Evolutionary conservation across 1,139 yeast species (phyloP), one percentile per base, ranked within the genome.

Genomic region (Candida tetrigidarum): DNA sequence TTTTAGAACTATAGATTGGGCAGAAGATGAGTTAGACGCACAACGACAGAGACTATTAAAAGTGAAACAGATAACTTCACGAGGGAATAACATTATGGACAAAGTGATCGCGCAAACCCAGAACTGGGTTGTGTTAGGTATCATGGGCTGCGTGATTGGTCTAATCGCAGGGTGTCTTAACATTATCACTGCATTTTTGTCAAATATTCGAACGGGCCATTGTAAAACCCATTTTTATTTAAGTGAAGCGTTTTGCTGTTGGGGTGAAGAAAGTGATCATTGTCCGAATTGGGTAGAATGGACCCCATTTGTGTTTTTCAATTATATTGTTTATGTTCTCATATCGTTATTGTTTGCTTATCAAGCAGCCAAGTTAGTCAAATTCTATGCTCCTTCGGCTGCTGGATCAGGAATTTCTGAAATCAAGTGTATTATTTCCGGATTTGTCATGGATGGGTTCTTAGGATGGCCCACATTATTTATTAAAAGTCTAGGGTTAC

Each of bases 401-500:
- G 96, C 99, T 0, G 99, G 99, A 0, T 88, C 96, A 2, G 99
- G 99, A 0, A 95, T 95, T 40, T 86, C 97, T 4, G 99, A 95
- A 62, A 93, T 95, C 63, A 95, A 95, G 64, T 88, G 96, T 61
- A 91, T 95, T 52, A 91, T 93, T 2, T 86, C 96, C 0, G 99
- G 99, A 0, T 95, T 92, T 61, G 82, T 80, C 18, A 78, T 88
- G 74, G 79, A 81, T 28, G 91, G 89, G 4, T 95, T 92, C 56
- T 73, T 93, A 44, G 88, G 86, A 16, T 76, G 84, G 66, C 72
- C 79, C 62, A 91, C 97, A 0, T 69, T 93, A 25, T 56, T 81
- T 1, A 82, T 91, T 45, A 95, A 95, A 56, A 79, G 91, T 44
- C 62, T 90, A 5, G 89, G 96, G 0, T 69, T 95, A 39, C 99